These are phyloP conservation scores for Yamadazyma friedrichii DNA, from an alignment of 1,139 yeast species.

Conservation along the genomic window DNA sequence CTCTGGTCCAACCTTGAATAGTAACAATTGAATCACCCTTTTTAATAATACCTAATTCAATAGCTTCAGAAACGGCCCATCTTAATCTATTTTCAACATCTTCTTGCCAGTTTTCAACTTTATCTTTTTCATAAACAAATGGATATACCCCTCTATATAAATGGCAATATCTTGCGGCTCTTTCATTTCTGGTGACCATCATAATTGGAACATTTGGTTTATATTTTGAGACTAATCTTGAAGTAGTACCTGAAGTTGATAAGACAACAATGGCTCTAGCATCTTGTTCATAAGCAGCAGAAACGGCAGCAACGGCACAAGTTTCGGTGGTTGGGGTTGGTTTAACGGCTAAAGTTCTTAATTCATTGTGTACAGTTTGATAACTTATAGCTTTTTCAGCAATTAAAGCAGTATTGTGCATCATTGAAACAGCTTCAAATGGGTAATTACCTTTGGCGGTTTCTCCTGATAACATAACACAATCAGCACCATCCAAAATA, in stretches of 20 bases:
- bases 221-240: slow-evolving; percentile 95
- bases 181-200: slow-evolving; percentile 95
- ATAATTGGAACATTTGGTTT: slow-evolving; percentile 97
- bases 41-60: slow-evolving; percentile 78
- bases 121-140: slow-evolving; percentile 70
- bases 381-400: slow-evolving; percentile 98
- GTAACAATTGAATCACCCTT: slow-evolving; percentile 91
- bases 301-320: slow-evolving; percentile 94
- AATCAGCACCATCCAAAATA: slow-evolving; percentile 98
- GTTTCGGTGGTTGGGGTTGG: slow-evolving; percentile 97
- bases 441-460: slow-evolving; percentile 99
- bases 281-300: slow-evolving; percentile 93
- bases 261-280: slow-evolving; percentile 97
- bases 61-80: slow-evolving; percentile 91
- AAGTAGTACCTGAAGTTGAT: slow-evolving; percentile 92
- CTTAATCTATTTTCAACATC: slow-evolving; percentile 95
- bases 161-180: slow-evolving; percentile 93
- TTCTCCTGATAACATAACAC: slow-evolving; percentile 99
- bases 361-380: slow-evolving; percentile 81
- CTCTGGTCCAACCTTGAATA: slow-evolving; percentile 99
- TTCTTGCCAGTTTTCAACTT: slow-evolving; percentile 86
- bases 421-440: slow-evolving; percentile 93
- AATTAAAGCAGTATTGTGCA: slow-evolving; percentile 95
- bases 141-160: slow-evolving; percentile 99
- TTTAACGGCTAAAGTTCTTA: slow-evolving; percentile 79